These are phyloP conservation scores for Tolypocladium album DNA, from an alignment of 2,329 filamentous ascomycete genomes.

Conservation along the genomic window DNA sequence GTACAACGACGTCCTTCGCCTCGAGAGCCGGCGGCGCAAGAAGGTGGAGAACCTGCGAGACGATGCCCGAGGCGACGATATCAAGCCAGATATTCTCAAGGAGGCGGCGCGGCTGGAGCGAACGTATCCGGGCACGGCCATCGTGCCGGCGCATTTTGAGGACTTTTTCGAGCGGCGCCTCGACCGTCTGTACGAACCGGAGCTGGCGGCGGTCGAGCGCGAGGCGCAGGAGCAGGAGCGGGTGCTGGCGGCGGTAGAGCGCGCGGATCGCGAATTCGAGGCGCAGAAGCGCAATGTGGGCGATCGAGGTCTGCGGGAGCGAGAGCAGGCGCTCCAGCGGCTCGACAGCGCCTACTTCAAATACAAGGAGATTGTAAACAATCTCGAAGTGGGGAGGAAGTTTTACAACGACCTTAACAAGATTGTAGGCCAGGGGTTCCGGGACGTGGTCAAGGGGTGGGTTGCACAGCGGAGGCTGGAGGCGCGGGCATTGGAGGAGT, in stretches of 20 bases:
- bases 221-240: slow-evolving; percentile 70
- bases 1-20: slow-evolving; percentile 73
- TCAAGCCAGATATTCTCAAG: slow-evolving; percentile 70
- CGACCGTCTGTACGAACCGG: slow-evolving; percentile 63
- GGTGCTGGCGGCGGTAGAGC: slow-evolving; percentile 56
- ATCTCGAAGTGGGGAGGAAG: slow-evolving; percentile 82
- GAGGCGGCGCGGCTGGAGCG: slow-evolving; percentile 81
- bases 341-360: slow-evolving; percentile 88
- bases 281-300: slow-evolving; percentile 56
- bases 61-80: slow-evolving; percentile 78
- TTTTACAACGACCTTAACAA: slow-evolving; percentile 95
- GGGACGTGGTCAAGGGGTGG: slow-evolving; percentile 68
- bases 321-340: slow-evolving; percentile 76
- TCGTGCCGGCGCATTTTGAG: slow-evolving; percentile 87
- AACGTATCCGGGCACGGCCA: slow-evolving; percentile 71
- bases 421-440: slow-evolving; percentile 69
- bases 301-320: slow-evolving; percentile 53
- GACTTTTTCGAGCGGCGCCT: slow-evolving; percentile 78
- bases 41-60: slow-evolving; percentile 71
- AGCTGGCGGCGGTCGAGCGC: slow-evolving; percentile 58
- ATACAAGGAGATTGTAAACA: slow-evolving; percentile 91
- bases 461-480: slow-evolving; percentile 73
- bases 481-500: slow-evolving; percentile 69
- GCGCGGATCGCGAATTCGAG: slow-evolving; percentile 70
- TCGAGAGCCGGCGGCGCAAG: slow-evolving; percentile 71